Evolutionary conservation across 169 alveolate species (phyloP).

Genomic region (Plasmodium knowlesi): DNA sequence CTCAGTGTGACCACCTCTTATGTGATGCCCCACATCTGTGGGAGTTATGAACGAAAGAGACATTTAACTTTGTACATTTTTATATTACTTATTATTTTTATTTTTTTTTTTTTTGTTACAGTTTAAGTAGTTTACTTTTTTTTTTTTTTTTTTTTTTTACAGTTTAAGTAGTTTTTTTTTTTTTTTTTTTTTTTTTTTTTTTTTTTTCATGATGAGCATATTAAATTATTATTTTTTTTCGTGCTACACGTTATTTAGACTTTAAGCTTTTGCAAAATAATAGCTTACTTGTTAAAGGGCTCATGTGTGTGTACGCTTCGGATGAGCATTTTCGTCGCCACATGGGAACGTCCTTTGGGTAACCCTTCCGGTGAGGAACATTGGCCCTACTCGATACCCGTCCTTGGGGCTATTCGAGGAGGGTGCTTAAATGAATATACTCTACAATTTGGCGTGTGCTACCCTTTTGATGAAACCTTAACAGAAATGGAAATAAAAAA

Average conservation of each 20-base stretch:
- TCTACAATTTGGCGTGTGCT: background rate
- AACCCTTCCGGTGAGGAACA: background rate
- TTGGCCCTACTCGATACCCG: background rate
- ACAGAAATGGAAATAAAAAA: background rate
- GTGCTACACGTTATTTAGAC: background rate
- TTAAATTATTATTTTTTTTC: constrained; percentile 7
- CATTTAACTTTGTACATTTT: background rate
- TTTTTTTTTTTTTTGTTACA: background rate
- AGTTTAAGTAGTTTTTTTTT: background rate
- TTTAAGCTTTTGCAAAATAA: constrained; percentile 5
- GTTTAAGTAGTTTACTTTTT: background rate
- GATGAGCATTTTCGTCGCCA: background rate
- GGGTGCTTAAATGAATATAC: background rate
- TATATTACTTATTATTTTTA: too few relatives aligned
- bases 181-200: too few relatives aligned
- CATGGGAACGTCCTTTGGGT: background rate
- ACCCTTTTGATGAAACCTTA: background rate
- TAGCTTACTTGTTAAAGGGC: constrained; percentile 1
- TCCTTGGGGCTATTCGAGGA: background rate
- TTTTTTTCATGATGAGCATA: background rate
- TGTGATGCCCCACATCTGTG: background rate
- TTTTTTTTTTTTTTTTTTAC: background rate
- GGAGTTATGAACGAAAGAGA: background rate
- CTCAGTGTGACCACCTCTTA: background rate
- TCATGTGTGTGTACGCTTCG: background rate